Evolutionary conservation across 1,284 basidiomycete genomes (phyloP), one percentile per base, ranked within the genome.

Genomic region (Athelia psychrophila): DNA sequence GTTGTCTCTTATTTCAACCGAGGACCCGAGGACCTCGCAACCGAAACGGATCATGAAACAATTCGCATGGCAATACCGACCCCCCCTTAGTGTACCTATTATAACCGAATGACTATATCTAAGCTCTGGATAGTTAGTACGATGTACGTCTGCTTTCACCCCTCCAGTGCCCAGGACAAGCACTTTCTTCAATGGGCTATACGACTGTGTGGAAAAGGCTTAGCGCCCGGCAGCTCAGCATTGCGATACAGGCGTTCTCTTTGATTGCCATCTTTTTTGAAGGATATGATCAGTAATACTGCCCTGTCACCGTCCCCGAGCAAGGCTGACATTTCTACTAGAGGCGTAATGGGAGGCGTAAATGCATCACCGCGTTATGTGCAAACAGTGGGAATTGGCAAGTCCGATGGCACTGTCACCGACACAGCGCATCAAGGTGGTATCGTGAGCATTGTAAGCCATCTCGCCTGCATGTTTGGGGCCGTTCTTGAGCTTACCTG

Each of bases 381-480:
- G 20, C 8, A 42, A 42, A 22, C 16, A 16, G n/a, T 42, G n/a
- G 38, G 38, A 9, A 42, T 42, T n/a, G 38, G 38, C 38, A n/a
- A 18, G n/a, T 5, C 38, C 8, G 38, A 42, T 16, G 38, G 38
- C 38, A 72, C 66, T n/a, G 73, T 81, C 51, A 80, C 78, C 15
- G 60, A 79, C 56, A 73, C 76, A 3, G 75, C 76, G 2, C 69
- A 72, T 33, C 79, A 80, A 58, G 78, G 78, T 18, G 78, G 78
- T 2, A 79, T 80, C 44, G 76, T 77, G 55, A 74, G 73, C 58
- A 76, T 42, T 8, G 69, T 72, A 48, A 23, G 69, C 65, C 24
- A 20, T 15, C 8, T 22, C 30, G 45, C 18, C 10, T 42, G 22
- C 27, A 57, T 61, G 30, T 46, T 16, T 44, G 51, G 30, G 20